phyloP scores from a whole-genome alignment of 108 stramenopile genomes.

The Aurantiochytrium sp. region DNA sequence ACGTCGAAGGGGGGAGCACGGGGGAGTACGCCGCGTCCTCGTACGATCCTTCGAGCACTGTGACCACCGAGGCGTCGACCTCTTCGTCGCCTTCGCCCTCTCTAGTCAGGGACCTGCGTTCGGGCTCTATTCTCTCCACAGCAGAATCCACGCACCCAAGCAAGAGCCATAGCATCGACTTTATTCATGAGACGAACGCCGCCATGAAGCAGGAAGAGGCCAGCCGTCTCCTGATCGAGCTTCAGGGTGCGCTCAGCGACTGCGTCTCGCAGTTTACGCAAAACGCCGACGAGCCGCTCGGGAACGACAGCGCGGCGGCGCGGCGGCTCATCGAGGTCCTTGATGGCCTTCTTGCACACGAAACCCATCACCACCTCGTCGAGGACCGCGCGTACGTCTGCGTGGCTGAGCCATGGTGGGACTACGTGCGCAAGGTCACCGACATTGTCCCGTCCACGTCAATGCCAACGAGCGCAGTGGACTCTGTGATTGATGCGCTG shows the following conservation, averaged over 20 bases:
- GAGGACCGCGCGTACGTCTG: neutral
- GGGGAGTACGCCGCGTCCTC: too few relatives aligned
- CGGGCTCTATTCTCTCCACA: too few relatives aligned
- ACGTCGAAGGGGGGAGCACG: too few relatives aligned
- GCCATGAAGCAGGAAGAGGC: conserved; percentile 2
- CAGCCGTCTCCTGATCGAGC: neutral
- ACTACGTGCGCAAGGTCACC: neutral
- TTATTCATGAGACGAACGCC: neutral
- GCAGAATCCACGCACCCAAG: neutral
- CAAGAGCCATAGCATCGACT: neutral
- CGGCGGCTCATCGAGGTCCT: neutral
- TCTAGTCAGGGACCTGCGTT: too few relatives aligned
- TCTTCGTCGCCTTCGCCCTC: too few relatives aligned
- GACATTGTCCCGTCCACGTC: neutral
- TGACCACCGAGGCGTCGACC: too few relatives aligned
- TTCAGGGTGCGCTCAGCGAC: neutral
- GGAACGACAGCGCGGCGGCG: neutral
- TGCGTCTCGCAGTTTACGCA: neutral
- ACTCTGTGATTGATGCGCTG: neutral
- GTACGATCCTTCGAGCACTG: too few relatives aligned
- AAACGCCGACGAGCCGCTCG: neutral
- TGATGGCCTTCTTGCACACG: neutral
- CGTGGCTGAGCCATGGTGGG: neutral
- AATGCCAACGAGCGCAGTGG: neutral
- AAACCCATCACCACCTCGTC: neutral